Base-by-base conservation (phyloP, 768 basidiomycete species). In the Antrodiella citrinella region DNA sequence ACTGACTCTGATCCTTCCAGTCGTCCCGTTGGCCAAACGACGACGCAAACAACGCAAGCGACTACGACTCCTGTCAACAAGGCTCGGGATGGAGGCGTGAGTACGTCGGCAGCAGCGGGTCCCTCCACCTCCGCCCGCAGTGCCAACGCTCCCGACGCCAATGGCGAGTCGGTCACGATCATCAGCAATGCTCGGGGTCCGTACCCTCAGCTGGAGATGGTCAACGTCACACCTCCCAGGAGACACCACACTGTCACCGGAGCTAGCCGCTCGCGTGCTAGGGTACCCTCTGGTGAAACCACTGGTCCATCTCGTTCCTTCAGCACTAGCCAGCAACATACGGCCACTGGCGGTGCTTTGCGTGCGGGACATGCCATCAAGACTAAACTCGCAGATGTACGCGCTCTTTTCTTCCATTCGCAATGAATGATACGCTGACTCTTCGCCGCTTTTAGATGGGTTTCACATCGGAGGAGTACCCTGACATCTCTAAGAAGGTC, bases 151-250 rank as follows among this genome's bases (percentile, higher is more conserved):
- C n/a, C 22, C 51, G 26, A 20, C n/a, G 51, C 50, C 18, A 47
- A 48, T 39, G 35, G 53, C 41, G 41, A 49, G 19, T 57, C 63
- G 1, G 59, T 60, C 2, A 57, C 67, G n/a, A 72, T 83, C 48
- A 77, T 83, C 52, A 84, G 80, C 64, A 78, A 80, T 51, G 77
- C 81, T 2, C 71, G 79, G 47, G 78, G 77, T 3, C 67, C 69
- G 18, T 83, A 75, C 56, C 82, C 84, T 22, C 76, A 76, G 51
- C 67, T 82, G 15, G 84, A 86, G 64, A 77, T 84, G 66, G 70
- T 75, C 57, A 77, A 73, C 52, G 70, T 80, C n/a, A n/a, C n/a
- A n/a, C n/a, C n/a, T n/a, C 77, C 80, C 10, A 71, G 67, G 44
- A 68, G 74, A 24, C 67, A 72, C 54, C 65, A 77, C 56, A 77